A percentile compares a stretch with the other conserved stretches of the same genome.
Evolutionary conservation across 140 eudicot species (phyloP).

Genomic region (Oenanthe javanica): DNA sequence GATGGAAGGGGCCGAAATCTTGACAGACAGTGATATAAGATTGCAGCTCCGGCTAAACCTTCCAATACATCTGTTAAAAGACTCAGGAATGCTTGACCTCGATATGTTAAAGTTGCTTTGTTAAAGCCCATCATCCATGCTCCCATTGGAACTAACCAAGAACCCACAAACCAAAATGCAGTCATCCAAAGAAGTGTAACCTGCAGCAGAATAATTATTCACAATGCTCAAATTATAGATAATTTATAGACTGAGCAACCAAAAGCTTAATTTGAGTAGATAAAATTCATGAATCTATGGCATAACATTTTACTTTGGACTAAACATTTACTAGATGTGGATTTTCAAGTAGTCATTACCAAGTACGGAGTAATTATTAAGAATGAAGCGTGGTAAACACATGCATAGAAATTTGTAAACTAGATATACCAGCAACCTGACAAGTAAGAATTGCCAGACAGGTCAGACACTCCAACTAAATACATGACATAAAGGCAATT

Average conservation of each 20-base stretch:
- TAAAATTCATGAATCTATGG: neutral
- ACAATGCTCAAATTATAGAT: neutral
- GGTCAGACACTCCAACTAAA: neutral
- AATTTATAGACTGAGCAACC: neutral
- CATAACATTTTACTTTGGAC: neutral
- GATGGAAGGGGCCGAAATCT: slow-evolving; percentile 75
- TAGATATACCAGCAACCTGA: neutral
- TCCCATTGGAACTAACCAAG: slow-evolving; percentile 84
- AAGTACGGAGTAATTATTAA: too few relatives aligned
- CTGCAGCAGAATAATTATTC: slow-evolving; percentile 29
- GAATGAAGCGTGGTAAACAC: neutral
- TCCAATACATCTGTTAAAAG: slow-evolving; percentile 75
- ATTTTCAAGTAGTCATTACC: neutral
- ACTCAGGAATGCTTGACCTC: slow-evolving; percentile 90
- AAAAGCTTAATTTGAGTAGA: neutral
- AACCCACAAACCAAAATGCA: slow-evolving; percentile 92
- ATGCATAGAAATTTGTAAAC: neutral
- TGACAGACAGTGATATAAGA: slow-evolving; percentile 70
- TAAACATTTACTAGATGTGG: neutral
- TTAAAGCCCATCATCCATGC: slow-evolving; percentile 73
- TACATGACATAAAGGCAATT: neutral
- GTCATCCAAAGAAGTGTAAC: slow-evolving; percentile 80
- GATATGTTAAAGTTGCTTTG: slow-evolving; percentile 53
- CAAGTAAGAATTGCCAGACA: neutral
- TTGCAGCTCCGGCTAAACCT: slow-evolving; percentile 74